A percentile compares a stretch with the other conserved stretches of the same genome.
Conservation (phyloP, 192 early-diverging fungal genomes). For the Podila minutissima region DNA sequence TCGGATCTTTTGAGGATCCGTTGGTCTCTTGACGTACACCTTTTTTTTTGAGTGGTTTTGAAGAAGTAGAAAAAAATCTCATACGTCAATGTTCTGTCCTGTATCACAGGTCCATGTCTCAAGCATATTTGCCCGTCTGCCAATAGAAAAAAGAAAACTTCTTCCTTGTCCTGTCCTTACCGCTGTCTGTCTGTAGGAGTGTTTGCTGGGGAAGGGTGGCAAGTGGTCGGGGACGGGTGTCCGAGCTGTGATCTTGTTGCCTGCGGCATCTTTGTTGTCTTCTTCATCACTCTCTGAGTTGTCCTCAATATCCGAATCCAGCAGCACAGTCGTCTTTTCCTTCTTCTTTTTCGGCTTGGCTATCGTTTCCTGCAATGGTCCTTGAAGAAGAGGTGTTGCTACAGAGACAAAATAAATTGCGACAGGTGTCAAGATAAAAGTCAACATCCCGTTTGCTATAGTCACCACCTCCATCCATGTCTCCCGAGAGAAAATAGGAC, state of each 20-base stretch:
- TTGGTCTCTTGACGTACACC: constrained; percentile 63
- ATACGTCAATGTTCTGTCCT: neutral
- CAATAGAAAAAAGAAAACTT: neutral
- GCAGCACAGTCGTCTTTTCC: constrained; percentile 9
- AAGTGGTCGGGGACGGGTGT: constrained; percentile 61
- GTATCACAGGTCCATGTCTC: neutral
- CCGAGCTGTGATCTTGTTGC: constrained; percentile 38
- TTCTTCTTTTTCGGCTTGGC: constrained; percentile 27
- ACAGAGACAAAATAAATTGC: neutral
- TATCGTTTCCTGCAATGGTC: constrained; percentile 46
- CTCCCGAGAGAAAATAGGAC: neutral
- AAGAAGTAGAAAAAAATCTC: neutral
- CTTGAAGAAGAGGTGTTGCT: constrained; percentile 33
- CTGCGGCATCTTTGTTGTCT: constrained; percentile 18
- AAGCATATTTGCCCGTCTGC: neutral
- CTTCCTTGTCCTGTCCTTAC: constrained; percentile 35
- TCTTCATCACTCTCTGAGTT: constrained; percentile 50
- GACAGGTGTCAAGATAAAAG: neutral
- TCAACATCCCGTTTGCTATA: too few relatives aligned
- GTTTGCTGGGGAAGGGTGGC: constrained; percentile 62
- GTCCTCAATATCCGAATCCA: constrained; percentile 51
- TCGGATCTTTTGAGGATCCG: constrained; percentile 60
- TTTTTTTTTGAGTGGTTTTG: constrained; percentile 8
- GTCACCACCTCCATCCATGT: too few relatives aligned
- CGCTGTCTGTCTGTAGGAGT: constrained; percentile 66